phyloP scores from a whole-genome alignment of 192 early-diverging fungal species.

The Podila horticola region DNA sequence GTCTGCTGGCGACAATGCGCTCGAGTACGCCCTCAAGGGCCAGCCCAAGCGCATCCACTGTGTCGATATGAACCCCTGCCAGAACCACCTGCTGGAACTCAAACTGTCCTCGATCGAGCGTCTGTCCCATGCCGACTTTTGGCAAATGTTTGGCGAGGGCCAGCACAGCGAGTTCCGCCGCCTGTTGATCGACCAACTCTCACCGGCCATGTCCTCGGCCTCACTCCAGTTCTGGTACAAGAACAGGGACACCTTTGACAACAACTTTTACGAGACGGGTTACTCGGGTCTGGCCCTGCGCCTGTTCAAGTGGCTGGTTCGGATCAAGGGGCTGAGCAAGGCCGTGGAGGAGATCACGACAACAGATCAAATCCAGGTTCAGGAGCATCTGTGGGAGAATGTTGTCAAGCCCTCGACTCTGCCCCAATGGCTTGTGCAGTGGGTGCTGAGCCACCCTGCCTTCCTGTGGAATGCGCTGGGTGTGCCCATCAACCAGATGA shows the following conservation, averaged over 20 bases:
- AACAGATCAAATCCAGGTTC: slow-evolving; percentile 66
- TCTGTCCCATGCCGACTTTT: slow-evolving; percentile 74
- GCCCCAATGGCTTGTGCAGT: slow-evolving; percentile 64
- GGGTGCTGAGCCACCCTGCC: slow-evolving; percentile 78
- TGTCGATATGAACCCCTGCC: slow-evolving; percentile 92
- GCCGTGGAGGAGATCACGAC: slow-evolving; percentile 65
- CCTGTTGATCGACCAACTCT: slow-evolving; percentile 73
- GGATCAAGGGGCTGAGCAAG: slow-evolving; percentile 64
- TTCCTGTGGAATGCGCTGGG: slow-evolving; percentile 89
- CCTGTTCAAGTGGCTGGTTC: slow-evolving; percentile 70
- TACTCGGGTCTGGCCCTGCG: slow-evolving; percentile 83
- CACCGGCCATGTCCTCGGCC: slow-evolving; percentile 72
- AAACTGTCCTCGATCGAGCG: slow-evolving; percentile 77
- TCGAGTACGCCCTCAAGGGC: slow-evolving; percentile 81
- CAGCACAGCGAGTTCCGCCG: slow-evolving; percentile 65
- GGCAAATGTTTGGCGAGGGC: slow-evolving; percentile 85
- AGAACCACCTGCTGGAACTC: slow-evolving; percentile 90
- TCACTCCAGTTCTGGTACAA: slow-evolving; percentile 86
- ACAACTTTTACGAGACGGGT: slow-evolving; percentile 83
- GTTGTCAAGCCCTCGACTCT: slow-evolving; percentile 74
- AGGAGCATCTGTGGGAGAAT: slow-evolving; percentile 70
- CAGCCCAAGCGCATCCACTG: slow-evolving; percentile 76
- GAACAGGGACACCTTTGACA: slow-evolving; percentile 65
- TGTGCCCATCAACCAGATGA: slow-evolving; percentile 88
- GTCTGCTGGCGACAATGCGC: slow-evolving; percentile 84